Conservation (phyloP, 2,329 filamentous ascomycete genomes). For the Metarhizium sp. region DNA sequence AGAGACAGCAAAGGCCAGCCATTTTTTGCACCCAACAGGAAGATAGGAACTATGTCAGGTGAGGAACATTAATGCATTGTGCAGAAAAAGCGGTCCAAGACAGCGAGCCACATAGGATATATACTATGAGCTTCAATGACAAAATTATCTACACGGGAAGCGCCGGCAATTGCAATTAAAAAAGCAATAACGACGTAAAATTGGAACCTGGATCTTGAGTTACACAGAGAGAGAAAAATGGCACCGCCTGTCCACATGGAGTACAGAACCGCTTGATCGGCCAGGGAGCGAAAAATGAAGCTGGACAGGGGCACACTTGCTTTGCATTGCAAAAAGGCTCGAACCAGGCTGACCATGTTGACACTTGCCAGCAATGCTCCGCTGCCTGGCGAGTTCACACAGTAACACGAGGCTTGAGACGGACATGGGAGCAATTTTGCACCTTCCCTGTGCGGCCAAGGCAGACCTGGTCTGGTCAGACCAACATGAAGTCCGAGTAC, state of each 20-base stretch:
- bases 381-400: conserved; percentile 3
- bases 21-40: neutral
- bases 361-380: neutral
- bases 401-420: conserved; percentile 4
- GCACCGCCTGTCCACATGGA: neutral
- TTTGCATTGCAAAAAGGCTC: neutral
- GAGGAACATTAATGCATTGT: neutral
- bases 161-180: neutral
- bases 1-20: neutral
- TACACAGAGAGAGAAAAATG: neutral
- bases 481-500: neutral
- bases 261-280: neutral
- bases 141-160: neutral
- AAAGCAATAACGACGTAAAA: neutral
- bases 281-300: conserved; percentile 1
- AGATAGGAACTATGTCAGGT: neutral
- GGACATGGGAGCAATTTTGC: conserved; percentile 4
- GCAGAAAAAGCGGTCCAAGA: neutral
- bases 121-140: neutral
- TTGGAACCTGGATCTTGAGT: neutral
- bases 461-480: neutral
- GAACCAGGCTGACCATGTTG: neutral
- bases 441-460: neutral
- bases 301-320: neutral
- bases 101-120: neutral